Evolutionary conservation across 1,284 basidiomycete species (phyloP).

Genomic region (Golubevia sp.): DNA sequence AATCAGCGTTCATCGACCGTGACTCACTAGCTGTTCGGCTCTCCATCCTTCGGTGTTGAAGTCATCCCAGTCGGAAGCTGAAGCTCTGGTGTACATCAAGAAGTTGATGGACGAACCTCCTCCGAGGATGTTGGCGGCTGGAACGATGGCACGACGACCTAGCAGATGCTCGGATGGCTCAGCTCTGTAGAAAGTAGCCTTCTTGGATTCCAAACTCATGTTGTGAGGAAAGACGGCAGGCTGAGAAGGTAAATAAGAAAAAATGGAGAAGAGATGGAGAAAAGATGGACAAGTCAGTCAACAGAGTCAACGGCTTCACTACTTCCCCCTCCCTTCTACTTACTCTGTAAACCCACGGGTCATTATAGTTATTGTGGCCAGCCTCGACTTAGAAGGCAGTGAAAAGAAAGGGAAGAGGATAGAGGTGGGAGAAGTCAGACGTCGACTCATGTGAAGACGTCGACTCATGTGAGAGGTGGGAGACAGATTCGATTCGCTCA

Average conservation of each 20-base stretch:
- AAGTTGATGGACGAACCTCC: slow-evolving; percentile 22
- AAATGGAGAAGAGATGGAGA: no score
- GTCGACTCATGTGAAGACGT: background rate
- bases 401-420: no score
- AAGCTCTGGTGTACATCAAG: slow-evolving; percentile 65
- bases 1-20: no score
- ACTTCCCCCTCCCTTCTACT: no score
- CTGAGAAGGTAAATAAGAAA: no score
- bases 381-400: no score
- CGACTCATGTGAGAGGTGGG: no score
- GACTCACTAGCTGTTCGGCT: slow-evolving; percentile 68
- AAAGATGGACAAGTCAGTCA: no score
- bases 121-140: slow-evolving; percentile 17
- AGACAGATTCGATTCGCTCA: no score
- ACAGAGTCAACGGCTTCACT: no score
- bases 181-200: slow-evolving; percentile 33
- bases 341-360: slow-evolving; percentile 74
- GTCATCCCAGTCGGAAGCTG: slow-evolving; percentile 66
- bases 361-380: slow-evolving; percentile 31
- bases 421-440: no score
- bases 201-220: background rate
- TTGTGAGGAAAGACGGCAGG: slow-evolving; percentile 72
- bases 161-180: slow-evolving; percentile 37
- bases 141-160: background rate
- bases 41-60: slow-evolving; percentile 75